Percentiles rank a stretch among this genome's conserved stretches.
phyloP scores from a whole-genome alignment of 2,329 filamentous ascomycete genomes.

The Alternaria sp. region DNA sequence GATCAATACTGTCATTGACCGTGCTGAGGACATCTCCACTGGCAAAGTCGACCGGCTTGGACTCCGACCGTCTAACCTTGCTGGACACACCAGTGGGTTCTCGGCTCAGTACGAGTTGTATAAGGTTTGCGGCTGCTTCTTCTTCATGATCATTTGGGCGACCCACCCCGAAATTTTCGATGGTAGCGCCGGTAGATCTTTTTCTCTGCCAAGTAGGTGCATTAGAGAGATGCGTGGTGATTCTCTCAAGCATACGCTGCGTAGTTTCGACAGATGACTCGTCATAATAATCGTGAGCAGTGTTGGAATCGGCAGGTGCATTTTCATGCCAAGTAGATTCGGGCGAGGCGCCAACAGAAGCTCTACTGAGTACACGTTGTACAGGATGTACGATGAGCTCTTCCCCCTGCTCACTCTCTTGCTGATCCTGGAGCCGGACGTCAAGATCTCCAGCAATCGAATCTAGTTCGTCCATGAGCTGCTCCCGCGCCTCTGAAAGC shows the following conservation, averaged over 20 bases:
- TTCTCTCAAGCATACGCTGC: background rate
- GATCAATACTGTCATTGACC: background rate
- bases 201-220: background rate
- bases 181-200: background rate
- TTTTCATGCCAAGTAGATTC: background rate
- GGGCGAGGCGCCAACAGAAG: background rate
- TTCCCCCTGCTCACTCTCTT: background rate
- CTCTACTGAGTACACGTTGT: background rate
- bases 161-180: background rate
- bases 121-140: background rate
- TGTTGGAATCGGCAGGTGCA: background rate
- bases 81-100: background rate
- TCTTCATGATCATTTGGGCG: background rate
- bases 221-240: background rate
- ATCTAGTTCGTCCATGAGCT: constrained; percentile 41
- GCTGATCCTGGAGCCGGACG: constrained; percentile 29
- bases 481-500: constrained; percentile 32
- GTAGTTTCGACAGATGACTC: background rate
- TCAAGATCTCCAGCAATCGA: constrained; percentile 39
- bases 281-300: background rate
- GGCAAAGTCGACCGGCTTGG: background rate
- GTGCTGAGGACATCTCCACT: background rate
- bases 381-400: background rate
- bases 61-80: background rate
- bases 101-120: background rate